A percentile compares a stretch with the other conserved stretches of the same genome.
These are phyloP conservation scores for Podila minutissima DNA, from an alignment of 192 early-diverging fungal genomes.

Conservation along the genomic window DNA sequence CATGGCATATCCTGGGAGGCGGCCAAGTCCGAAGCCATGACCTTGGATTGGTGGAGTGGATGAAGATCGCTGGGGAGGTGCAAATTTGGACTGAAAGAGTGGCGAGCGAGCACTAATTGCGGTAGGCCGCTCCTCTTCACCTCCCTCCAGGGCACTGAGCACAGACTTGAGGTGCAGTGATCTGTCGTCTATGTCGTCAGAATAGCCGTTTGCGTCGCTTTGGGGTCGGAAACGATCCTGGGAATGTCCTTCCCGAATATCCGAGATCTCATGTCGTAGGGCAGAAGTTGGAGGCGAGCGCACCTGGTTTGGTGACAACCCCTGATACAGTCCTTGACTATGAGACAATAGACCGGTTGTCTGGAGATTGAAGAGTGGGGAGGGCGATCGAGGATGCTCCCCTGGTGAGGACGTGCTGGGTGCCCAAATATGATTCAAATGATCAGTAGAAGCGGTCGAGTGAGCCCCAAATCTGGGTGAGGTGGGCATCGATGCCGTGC, in stretches of 20 bases:
- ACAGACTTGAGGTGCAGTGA: conserved; percentile 28
- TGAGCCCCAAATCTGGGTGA: conserved; percentile 19
- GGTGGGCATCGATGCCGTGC: conserved; percentile 20
- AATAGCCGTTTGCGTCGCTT: neutral
- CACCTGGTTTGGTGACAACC: conserved; percentile 12
- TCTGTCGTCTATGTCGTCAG: conserved; percentile 27
- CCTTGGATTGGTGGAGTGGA: conserved; percentile 23
- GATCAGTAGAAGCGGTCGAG: conserved; percentile 6
- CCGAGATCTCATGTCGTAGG: conserved; percentile 24
- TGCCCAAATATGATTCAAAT: conserved; percentile 19
- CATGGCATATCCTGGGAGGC: conserved; percentile 7
- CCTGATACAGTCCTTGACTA: conserved; percentile 16
- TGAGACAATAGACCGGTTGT: neutral
- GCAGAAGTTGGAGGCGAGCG: conserved; percentile 18
- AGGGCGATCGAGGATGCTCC: conserved; percentile 17
- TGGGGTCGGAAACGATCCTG: neutral
- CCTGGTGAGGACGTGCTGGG: conserved; percentile 5
- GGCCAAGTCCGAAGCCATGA: neutral
- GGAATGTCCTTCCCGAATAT: neutral
- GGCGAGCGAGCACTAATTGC: conserved; percentile 13
- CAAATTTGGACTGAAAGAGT: conserved; percentile 30
- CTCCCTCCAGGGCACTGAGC: conserved; percentile 22
- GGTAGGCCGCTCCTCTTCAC: conserved; percentile 20
- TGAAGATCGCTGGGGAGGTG: conserved; percentile 28
- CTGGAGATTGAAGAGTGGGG: conserved; percentile 2